phyloP scores from a whole-genome alignment of 176 grass and related monocot species.

The Triticum turgidum region DNA sequence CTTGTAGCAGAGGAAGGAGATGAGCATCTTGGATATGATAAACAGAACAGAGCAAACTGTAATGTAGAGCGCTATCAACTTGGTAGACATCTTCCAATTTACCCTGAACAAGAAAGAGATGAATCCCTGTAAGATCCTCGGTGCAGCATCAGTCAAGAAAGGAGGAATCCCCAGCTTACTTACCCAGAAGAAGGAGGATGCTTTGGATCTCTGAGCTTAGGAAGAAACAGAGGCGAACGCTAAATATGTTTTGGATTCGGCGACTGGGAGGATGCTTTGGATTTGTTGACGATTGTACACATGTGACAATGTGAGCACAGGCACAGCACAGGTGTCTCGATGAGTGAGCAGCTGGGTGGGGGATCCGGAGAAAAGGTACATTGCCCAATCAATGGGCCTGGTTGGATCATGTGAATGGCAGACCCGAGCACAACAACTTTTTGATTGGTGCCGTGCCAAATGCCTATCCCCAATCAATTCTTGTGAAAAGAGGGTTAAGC shows the following conservation, averaged over 20 bases:
- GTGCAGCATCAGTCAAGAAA: not conserved
- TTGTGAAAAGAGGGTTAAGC: too few species aligned
- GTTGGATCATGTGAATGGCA: conserved; percentile 65
- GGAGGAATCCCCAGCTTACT: not conserved
- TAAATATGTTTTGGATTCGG: conserved; percentile 14
- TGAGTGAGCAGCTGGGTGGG: conserved; percentile 23
- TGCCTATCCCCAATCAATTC: not conserved
- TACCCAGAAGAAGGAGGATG: not conserved
- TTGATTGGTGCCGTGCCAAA: conserved; percentile 7
- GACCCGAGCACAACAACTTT: conserved; percentile 14
- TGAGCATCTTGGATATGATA: conserved; percentile 73
- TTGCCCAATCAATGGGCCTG: conserved; percentile 31
- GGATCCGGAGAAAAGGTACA: not conserved
- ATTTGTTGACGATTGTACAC: not conserved
- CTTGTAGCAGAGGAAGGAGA: conserved; percentile 76
- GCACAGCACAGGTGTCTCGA: conserved; percentile 36
- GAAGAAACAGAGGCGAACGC: not conserved
- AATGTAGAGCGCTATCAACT: conserved; percentile 58
- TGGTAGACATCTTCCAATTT: conserved; percentile 23
- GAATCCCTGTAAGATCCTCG: not conserved
- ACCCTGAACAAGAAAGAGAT: not conserved
- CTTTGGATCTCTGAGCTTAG: not conserved
- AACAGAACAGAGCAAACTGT: conserved; percentile 64
- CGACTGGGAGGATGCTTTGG: not conserved
- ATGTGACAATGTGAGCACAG: conserved; percentile 24